phyloP scores from a whole-genome alignment of 495 filamentous ascomycete species.

The Friedmanniomyces simplex region DNA sequence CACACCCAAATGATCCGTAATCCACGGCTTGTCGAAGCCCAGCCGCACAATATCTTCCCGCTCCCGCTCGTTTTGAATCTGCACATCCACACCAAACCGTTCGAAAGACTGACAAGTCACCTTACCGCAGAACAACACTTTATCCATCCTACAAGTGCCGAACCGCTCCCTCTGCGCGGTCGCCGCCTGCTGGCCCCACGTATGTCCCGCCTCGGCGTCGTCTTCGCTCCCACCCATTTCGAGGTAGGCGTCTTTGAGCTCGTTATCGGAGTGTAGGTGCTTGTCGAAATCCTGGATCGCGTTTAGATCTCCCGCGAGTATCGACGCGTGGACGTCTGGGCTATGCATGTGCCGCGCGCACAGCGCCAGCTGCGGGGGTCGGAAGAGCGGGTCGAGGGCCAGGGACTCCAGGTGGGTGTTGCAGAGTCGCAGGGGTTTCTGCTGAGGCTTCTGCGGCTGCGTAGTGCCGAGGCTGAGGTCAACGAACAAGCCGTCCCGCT shows the following conservation, averaged over 20 bases:
- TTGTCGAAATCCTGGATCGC: constrained; percentile 45
- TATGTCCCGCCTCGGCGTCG: constrained; percentile 39
- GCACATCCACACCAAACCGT: constrained; percentile 36
- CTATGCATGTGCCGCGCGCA: constrained; percentile 34
- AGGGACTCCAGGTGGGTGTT: constrained; percentile 48
- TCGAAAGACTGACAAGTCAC: constrained; percentile 28
- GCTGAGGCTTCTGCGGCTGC: no score
- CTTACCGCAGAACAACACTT: constrained; percentile 35
- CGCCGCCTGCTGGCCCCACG: constrained; percentile 46
- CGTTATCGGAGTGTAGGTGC: constrained; percentile 36
- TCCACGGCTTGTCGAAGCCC: constrained; percentile 33
- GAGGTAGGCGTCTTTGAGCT: constrained; percentile 43
- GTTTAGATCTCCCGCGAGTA: constrained; percentile 45
- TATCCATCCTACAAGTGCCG: constrained; percentile 44
- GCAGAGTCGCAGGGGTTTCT: constrained; percentile 35
- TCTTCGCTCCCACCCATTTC: constrained; percentile 41
- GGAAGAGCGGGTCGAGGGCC: constrained; percentile 29
- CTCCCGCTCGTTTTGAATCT: constrained; percentile 22
- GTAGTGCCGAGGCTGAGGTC: constrained; percentile 32
- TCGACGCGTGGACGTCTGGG: constrained; percentile 22
- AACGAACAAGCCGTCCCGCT: constrained; percentile 43
- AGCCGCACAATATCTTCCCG: constrained; percentile 15
- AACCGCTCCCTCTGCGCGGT: constrained; percentile 28
- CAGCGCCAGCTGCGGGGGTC: constrained; percentile 36
- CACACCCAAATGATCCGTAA: constrained; percentile 44